Evolutionary conservation across 306 rosid species (phyloP).

Genomic region (Acacia melanoxylon): DNA sequence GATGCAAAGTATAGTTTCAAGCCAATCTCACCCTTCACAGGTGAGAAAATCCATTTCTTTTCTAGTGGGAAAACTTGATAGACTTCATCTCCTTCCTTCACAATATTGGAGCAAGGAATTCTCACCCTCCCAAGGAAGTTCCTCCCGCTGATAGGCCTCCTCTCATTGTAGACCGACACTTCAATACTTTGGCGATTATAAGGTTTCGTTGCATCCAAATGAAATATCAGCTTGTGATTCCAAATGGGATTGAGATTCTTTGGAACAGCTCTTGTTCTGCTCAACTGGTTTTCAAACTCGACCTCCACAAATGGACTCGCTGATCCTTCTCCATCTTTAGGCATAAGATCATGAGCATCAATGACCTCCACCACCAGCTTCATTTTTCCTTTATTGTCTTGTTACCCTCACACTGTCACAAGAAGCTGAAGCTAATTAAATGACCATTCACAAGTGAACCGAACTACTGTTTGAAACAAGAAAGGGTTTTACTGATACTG

Average conservation of each 20-base stretch:
- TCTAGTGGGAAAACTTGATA: conserved; percentile 59
- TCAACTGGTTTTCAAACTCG: conserved; percentile 61
- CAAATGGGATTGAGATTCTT: conserved; percentile 70
- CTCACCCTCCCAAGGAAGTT: conserved; percentile 67
- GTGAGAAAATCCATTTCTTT: conserved; percentile 58
- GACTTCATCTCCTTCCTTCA: conserved; percentile 62
- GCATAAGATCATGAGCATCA: conserved; percentile 80
- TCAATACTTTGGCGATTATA: conserved; percentile 43
- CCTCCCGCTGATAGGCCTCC: conserved; percentile 40
- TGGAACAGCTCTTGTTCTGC: conserved; percentile 58
- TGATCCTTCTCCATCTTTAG: conserved; percentile 71
- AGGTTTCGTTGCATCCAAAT: conserved; percentile 47
- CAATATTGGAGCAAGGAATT: conserved; percentile 64
- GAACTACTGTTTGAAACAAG: background rate
- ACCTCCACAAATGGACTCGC: conserved; percentile 67
- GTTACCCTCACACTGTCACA: conserved; percentile 26
- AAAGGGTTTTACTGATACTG: conserved; percentile 37
- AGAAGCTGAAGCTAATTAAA: conserved; percentile 43
- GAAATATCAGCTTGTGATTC: conserved; percentile 55
- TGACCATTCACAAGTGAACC: conserved; percentile 45
- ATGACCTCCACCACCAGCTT: conserved; percentile 63
- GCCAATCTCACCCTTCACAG: conserved; percentile 81
- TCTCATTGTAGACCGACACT: conserved; percentile 56
- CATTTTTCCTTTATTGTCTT: conserved; percentile 52
- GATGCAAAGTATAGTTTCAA: conserved; percentile 58